Conservation (phyloP, 441 rosid genomes). For the Gossypium laxum region DNA sequence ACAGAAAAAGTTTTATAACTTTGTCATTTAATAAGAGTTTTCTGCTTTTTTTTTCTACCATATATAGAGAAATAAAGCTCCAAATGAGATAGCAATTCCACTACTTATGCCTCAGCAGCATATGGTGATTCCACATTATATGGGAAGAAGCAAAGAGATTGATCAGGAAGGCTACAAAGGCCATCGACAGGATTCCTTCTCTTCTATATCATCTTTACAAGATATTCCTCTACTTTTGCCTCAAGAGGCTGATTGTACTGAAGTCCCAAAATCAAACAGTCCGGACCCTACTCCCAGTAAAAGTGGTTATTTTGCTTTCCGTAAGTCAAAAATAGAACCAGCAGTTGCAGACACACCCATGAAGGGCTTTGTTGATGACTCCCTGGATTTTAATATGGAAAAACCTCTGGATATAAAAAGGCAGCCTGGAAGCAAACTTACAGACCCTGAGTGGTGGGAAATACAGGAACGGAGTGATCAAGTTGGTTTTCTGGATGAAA, state of each 20-base stretch:
- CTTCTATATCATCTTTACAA: conserved; percentile 63
- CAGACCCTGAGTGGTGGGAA: conserved; percentile 87
- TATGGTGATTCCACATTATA: conserved; percentile 96
- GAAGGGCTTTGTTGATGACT: conserved; percentile 84
- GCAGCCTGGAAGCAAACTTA: conserved; percentile 28
- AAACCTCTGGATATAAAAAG: conserved; percentile 20
- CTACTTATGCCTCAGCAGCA: conserved; percentile 96
- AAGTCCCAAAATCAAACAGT: conserved; percentile 33
- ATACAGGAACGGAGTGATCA: conserved; percentile 66
- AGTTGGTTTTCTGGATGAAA: conserved; percentile 45
- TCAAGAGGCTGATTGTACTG: conserved; percentile 57
- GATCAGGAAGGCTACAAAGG: conserved; percentile 30
- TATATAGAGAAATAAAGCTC: conserved; percentile 98
- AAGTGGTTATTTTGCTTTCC: conserved; percentile 45
- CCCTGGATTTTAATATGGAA: conserved; percentile 29
- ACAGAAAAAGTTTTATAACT: neutral
- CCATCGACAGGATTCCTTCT: conserved; percentile 60
- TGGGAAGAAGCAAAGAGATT: conserved; percentile 41
- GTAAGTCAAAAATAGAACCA: conserved; percentile 50
- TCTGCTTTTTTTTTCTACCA: conserved; percentile 18
- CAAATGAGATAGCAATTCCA: conserved; percentile 83
- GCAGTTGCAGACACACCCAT: conserved; percentile 52
- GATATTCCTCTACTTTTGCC: conserved; percentile 92
- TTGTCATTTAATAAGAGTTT: neutral
- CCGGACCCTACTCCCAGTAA: conserved; percentile 25